A percentile compares a stretch with the other conserved stretches of the same genome.
phyloP scores from a whole-genome alignment of 306 rosid species.

The Quercus glauca region DNA sequence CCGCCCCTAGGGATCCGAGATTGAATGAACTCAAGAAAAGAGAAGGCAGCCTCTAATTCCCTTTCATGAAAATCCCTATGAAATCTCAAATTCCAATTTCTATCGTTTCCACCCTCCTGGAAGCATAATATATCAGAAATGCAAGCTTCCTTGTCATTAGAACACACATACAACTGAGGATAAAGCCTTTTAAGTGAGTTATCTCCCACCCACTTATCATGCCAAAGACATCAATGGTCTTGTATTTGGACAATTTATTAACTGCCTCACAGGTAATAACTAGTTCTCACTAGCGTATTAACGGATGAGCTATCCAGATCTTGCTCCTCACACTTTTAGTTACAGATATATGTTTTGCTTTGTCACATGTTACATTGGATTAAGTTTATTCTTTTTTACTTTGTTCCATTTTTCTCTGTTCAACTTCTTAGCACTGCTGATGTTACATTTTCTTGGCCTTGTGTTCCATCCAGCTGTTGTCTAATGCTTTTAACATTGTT shows the following conservation, averaged over 20 bases:
- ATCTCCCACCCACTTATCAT: no score
- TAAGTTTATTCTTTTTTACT: background rate
- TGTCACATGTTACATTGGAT: background rate
- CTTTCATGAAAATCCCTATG: no score
- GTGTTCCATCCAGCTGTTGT: slow-evolving; percentile 15
- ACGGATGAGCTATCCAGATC: background rate
- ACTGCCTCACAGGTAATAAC: background rate
- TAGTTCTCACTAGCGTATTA: background rate
- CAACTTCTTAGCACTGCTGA: background rate
- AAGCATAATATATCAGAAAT: no score
- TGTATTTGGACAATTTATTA: background rate
- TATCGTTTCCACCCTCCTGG: no score
- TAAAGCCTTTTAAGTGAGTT: no score
- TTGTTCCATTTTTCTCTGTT: background rate
- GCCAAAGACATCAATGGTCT: background rate
- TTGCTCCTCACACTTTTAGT: no score
- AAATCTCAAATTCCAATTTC: no score
- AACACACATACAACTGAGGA: no score
- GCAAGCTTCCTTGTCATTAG: no score
- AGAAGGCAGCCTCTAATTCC: no score
- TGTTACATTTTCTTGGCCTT: slow-evolving; percentile 1
- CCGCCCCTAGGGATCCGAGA: no score
- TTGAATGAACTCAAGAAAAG: no score
- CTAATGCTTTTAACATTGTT: slow-evolving; percentile 29
- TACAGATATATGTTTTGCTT: background rate